Evolutionary conservation across 2,329 filamentous ascomycete species (phyloP).

Genomic region (Annulohypoxylon truncatum): DNA sequence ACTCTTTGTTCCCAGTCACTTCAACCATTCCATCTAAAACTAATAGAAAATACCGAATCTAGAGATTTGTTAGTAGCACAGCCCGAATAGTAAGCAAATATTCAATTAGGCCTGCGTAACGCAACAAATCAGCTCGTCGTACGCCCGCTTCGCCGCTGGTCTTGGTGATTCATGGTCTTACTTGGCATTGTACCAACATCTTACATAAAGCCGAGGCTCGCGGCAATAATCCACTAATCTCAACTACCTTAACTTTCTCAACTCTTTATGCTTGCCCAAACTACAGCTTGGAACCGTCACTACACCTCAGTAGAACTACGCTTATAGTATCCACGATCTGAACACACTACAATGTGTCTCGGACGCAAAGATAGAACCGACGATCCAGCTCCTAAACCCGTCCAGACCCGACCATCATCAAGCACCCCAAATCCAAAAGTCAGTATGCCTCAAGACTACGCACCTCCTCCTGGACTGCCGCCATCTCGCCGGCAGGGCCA

Average conservation of each 20-base stretch:
- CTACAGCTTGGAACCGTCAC: background rate
- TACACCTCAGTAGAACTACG: background rate
- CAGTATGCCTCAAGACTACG: constrained; percentile 44
- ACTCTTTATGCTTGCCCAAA: background rate
- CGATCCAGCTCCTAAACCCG: constrained; percentile 56
- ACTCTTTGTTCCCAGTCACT: background rate
- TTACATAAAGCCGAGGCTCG: background rate
- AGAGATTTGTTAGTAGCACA: background rate
- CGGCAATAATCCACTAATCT: background rate
- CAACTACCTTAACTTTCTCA: background rate
- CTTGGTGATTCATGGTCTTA: background rate
- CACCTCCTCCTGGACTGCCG: constrained; percentile 47
- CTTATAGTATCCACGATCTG: background rate
- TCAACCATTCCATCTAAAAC: background rate
- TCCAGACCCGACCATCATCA: constrained; percentile 41
- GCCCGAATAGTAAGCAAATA: background rate
- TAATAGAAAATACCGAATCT: background rate
- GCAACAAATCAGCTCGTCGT: background rate
- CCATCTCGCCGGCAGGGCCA: constrained; percentile 33
- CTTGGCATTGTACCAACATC: background rate
- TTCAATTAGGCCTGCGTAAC: background rate
- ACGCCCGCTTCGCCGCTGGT: background rate
- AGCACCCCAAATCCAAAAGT: constrained; percentile 36
- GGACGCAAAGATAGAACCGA: constrained; percentile 57
- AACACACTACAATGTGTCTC: constrained; percentile 59